These are phyloP conservation scores for Bruguiera gymnorhiza DNA, from an alignment of 345 rosid genomes.

Conservation along the genomic window DNA sequence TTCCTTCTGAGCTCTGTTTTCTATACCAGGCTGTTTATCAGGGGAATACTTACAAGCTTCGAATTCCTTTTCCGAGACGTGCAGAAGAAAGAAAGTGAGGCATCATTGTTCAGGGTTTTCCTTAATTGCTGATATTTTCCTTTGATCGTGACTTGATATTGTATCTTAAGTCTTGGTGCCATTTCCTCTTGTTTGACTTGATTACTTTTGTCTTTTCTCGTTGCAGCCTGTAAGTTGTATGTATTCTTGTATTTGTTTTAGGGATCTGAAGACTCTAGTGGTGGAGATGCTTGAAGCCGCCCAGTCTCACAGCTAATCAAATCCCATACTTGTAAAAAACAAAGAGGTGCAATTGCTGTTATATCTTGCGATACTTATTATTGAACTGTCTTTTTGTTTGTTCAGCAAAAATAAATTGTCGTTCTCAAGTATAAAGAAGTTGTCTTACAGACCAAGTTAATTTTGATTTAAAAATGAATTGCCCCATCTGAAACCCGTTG, in stretches of 20 bases:
- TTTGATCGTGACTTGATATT: neutral
- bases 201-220: neutral
- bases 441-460: neutral
- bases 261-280: constrained; percentile 85
- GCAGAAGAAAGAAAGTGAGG: constrained; percentile 83
- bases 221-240: constrained; percentile 5
- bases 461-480: neutral
- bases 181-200: neutral
- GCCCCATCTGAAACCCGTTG: too few relatives aligned
- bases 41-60: constrained; percentile 69
- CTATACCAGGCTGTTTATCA: constrained; percentile 56
- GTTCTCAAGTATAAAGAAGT: neutral
- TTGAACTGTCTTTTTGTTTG: neutral
- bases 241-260: constrained; percentile 26
- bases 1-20: constrained; percentile 5
- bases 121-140: too few relatives aligned
- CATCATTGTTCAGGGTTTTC: neutral
- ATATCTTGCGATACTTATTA: neutral
- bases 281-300: constrained; percentile 95
- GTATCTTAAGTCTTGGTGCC: neutral
- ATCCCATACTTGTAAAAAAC: neutral
- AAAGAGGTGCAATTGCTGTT: constrained; percentile 8
- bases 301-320: constrained; percentile 37
- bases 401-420: neutral
- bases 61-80: constrained; percentile 78